Evolutionary conservation across 2,329 filamentous ascomycete genomes (phyloP).

Genomic region (Magnaporthiopsis rhizophila): DNA sequence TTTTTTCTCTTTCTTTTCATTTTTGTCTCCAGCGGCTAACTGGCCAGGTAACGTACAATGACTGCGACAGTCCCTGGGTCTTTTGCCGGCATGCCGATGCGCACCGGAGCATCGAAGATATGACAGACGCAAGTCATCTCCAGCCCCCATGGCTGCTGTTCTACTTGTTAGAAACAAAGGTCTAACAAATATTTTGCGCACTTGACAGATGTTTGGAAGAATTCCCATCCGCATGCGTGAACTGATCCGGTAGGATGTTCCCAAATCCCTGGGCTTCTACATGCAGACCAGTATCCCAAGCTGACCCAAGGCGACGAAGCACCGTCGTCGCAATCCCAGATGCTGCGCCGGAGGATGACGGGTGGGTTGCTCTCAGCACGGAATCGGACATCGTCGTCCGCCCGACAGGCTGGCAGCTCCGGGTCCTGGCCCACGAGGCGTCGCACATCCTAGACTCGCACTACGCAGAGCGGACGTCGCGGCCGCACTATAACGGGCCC

Average conservation of each 20-base stretch:
- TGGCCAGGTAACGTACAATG: background rate
- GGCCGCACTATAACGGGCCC: background rate
- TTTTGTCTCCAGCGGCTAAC: background rate
- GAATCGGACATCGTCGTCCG: conserved; percentile 6
- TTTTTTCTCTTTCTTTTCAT: background rate
- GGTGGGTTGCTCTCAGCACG: background rate
- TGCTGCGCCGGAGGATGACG: background rate
- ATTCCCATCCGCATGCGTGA: conserved; percentile 6
- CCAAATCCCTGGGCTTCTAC: no score
- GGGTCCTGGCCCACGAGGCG: conserved; percentile 6
- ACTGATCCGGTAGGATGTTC: background rate
- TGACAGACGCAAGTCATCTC: background rate
- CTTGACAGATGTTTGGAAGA: conserved; percentile 1
- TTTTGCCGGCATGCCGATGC: conserved; percentile 4
- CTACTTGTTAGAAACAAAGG: background rate
- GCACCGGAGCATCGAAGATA: conserved; percentile 2
- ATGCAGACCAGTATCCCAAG: background rate
- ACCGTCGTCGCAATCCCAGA: conserved; percentile 1
- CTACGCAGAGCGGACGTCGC: background rate
- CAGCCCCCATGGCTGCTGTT: no score
- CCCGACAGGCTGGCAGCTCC: conserved; percentile 2
- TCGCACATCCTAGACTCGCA: conserved; percentile 5
- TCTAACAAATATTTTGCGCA: background rate
- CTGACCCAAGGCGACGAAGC: background rate
- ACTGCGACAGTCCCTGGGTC: conserved; percentile 5